Conservation (phyloP, 805 yeast species). For the Nakazawaea molendinolei region DNA sequence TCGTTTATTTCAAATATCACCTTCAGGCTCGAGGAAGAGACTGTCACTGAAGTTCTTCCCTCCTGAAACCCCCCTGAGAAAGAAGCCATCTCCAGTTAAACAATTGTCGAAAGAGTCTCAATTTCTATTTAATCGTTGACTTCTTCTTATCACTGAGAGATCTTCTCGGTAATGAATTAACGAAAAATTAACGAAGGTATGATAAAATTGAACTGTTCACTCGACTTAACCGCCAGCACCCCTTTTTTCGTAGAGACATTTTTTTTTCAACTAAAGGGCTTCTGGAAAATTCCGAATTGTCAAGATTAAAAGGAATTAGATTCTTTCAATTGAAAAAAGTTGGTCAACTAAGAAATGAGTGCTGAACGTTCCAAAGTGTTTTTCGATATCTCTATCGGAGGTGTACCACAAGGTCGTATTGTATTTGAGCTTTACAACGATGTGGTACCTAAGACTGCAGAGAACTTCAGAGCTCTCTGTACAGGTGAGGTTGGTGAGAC, state of each 20-base stretch:
- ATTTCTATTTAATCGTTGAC: no score
- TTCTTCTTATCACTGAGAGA: no score
- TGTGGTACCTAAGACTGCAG: slow-evolving; percentile 82
- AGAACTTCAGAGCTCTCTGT: slow-evolving; percentile 82
- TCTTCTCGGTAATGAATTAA: no score
- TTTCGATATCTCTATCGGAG: slow-evolving; percentile 76
- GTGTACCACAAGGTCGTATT: slow-evolving; percentile 62
- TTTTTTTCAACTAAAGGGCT: not conserved
- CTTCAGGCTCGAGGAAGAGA: slow-evolving; percentile 1
- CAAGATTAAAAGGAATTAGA: no score
- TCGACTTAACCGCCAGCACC: no score
- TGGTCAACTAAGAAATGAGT: no score
- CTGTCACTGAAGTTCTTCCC: not conserved
- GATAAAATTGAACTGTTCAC: no score
- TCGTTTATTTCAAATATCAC: not conserved
- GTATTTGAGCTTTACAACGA: slow-evolving; percentile 69
- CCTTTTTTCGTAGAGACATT: not conserved
- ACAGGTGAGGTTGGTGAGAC: slow-evolving; percentile 81
- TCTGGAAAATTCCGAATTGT: no score
- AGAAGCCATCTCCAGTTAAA: slow-evolving; percentile 3
- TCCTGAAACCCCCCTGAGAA: slow-evolving; percentile 1
- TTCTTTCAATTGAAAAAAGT: no score
- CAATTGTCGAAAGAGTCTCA: not conserved
- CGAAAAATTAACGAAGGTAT: no score
- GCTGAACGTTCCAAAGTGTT: slow-evolving; percentile 45